Conservation (phyloP, 176 grass and related monocot genomes). For the Oryza australiensis region DNA sequence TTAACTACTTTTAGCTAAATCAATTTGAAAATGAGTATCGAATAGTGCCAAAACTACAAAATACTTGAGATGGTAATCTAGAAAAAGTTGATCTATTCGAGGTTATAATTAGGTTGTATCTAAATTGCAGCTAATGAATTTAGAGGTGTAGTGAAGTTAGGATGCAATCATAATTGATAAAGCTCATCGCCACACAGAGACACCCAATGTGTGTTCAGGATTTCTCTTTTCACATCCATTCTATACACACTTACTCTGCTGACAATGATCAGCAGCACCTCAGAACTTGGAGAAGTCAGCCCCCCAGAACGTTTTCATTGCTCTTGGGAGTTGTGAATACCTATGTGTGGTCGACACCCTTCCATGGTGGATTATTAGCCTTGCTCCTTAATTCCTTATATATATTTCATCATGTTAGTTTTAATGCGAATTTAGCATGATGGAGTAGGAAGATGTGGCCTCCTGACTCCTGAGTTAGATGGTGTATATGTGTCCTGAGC, state of each 20-base stretch:
- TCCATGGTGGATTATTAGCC: too few relatives aligned
- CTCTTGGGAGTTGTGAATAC: too few relatives aligned
- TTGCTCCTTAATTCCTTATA: too few relatives aligned
- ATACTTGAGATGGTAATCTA: background rate
- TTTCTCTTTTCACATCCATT: background rate
- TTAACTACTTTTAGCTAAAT: background rate
- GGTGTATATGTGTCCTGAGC: background rate
- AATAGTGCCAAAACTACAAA: background rate
- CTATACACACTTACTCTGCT: background rate
- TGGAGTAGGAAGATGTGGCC: too few relatives aligned
- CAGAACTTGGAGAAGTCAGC: too few relatives aligned
- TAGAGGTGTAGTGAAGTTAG: background rate
- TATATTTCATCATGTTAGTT: too few relatives aligned
- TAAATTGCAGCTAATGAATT: background rate
- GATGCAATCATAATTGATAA: background rate
- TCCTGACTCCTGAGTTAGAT: background rate
- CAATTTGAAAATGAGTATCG: background rate
- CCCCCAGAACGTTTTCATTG: too few relatives aligned
- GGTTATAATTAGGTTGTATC: background rate
- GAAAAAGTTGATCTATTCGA: background rate
- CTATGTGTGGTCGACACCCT: too few relatives aligned
- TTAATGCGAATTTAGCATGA: too few relatives aligned
- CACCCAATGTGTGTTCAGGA: background rate
- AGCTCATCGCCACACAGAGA: background rate
- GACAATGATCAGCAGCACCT: background rate